A percentile compares a stretch with the other conserved stretches of the same genome.
phyloP scores from a whole-genome alignment of 164 flowering plant genomes.

The Macadamia tetraphylla region DNA sequence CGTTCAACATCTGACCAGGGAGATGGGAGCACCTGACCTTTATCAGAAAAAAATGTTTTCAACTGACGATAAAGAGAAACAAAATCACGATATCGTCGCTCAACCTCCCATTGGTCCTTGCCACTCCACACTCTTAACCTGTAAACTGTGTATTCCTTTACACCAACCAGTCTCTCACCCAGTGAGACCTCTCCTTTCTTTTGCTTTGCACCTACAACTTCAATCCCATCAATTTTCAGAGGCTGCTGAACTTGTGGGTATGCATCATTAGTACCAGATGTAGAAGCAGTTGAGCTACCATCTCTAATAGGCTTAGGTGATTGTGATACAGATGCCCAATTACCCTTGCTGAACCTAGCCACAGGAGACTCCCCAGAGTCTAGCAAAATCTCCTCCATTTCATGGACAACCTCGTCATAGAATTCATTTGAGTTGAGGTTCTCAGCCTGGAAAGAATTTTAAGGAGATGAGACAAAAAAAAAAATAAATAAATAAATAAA shows the following conservation, averaged over 20 bases:
- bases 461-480: slow-evolving; percentile 3
- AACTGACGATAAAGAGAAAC: slow-evolving; percentile 63
- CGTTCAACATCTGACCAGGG: slow-evolving; percentile 77
- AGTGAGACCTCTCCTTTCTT: slow-evolving; percentile 83
- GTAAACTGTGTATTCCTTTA: slow-evolving; percentile 85
- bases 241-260: slow-evolving; percentile 22
- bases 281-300: slow-evolving; percentile 84
- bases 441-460: slow-evolving; percentile 31
- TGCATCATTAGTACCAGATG: slow-evolving; percentile 50
- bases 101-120: slow-evolving; percentile 78
- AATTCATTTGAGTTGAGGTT: slow-evolving; percentile 37
- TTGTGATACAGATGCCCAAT: neutral
- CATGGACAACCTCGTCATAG: slow-evolving; percentile 78
- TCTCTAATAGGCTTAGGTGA: slow-evolving; percentile 51
- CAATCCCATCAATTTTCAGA: slow-evolving; percentile 63
- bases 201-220: slow-evolving; percentile 86
- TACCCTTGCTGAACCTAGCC: slow-evolving; percentile 30
- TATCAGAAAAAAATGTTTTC: slow-evolving; percentile 50
- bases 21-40: slow-evolving; percentile 66
- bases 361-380: slow-evolving; percentile 58
- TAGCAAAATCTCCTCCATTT: slow-evolving; percentile 92
- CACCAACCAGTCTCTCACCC: slow-evolving; percentile 91
- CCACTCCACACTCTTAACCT: slow-evolving; percentile 74
- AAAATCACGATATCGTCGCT: slow-evolving; percentile 90
- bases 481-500: slow-evolving; percentile 3